Base-by-base conservation (phyloP, 768 basidiomycete genomes). In the Pisolithus sp. region DNA sequence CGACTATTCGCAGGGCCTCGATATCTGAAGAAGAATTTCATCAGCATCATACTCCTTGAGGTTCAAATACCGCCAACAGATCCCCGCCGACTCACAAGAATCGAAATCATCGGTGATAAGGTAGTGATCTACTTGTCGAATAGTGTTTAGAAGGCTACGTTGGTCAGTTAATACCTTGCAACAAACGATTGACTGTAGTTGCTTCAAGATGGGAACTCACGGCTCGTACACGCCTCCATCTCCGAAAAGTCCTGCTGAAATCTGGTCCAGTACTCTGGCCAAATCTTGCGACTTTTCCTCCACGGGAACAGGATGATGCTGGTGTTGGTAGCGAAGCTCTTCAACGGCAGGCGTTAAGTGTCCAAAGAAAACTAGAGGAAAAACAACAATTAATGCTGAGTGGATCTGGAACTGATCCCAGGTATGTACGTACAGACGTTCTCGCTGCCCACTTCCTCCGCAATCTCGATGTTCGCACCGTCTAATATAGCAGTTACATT, bases 381-480 rank as follows among this genome's bases (percentile, higher is more conserved):
- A 26, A 26, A 3, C 10, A 31, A 12, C 7, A 26, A 65, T 40
- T 13, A 13, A 12, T 21, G 21, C 13, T 9, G 7, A 4, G 23
- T 45, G 28, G 18, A n/a, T 20, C 23, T 38, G 34, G 48, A 53
- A 53, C 53, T 52, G 66, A 7, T 41, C 20, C 12, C 18, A 18
- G 18, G n/a, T 41, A 21, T 18, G 40, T 41, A 87, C 83, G 76
- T 67, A 89, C 89, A 93, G 61, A 93, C 92, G 66, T 95, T 91
- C 61, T 79, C 83, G 63, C 93, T 90, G 28, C 94, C 95, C 44
- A 93, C 86, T 66, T 96, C 93, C 62, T 97, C 92, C 4, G 91
- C 93, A 57, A 98, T 97, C 73, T 97, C 94, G 53, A 93, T 92
- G 62, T 92, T 94, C 18, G 95, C 95, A 50, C 95, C 95, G 70